Conservation (phyloP, 768 basidiomycete genomes). For the Cystoderma amianthinum region DNA sequence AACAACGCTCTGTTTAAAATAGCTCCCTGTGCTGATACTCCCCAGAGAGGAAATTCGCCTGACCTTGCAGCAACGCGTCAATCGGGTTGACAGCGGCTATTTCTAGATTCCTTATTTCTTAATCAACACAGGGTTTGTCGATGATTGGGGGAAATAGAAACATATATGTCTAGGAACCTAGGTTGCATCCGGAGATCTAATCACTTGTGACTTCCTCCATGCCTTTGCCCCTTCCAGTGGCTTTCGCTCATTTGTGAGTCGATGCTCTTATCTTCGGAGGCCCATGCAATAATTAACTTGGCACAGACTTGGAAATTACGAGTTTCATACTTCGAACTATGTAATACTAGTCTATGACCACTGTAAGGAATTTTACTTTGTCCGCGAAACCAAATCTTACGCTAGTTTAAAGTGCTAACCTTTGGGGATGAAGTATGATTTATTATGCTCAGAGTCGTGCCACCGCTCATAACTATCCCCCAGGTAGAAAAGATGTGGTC, state of each 20-base stretch:
- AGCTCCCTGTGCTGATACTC: no score
- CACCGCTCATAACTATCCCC: background rate
- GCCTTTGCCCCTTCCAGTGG: conserved; percentile 12
- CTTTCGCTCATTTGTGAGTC: conserved; percentile 13
- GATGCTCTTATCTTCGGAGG: background rate
- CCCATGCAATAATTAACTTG: background rate
- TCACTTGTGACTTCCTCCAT: no score
- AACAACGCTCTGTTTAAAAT: no score
- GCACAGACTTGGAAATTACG: conserved; percentile 13
- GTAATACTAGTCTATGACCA: conserved; percentile 15
- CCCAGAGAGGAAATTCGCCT: background rate
- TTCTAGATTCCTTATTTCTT: no score
- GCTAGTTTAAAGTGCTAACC: conserved; percentile 11
- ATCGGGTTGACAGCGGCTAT: no score
- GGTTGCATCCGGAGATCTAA: no score
- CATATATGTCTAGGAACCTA: no score
- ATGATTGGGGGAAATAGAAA: no score
- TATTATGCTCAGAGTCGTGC: background rate
- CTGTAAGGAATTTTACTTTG: conserved; percentile 6
- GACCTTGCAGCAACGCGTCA: no score
- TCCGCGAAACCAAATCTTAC: background rate
- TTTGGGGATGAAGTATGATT: conserved; percentile 11
- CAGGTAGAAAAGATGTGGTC: conserved; percentile 16
- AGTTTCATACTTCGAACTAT: conserved; percentile 16
- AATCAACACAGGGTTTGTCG: no score